Evolutionary conservation across 257 asterid species (phyloP), one percentile per base, ranked within the genome.

Genomic region (Leonotis leonurus): DNA sequence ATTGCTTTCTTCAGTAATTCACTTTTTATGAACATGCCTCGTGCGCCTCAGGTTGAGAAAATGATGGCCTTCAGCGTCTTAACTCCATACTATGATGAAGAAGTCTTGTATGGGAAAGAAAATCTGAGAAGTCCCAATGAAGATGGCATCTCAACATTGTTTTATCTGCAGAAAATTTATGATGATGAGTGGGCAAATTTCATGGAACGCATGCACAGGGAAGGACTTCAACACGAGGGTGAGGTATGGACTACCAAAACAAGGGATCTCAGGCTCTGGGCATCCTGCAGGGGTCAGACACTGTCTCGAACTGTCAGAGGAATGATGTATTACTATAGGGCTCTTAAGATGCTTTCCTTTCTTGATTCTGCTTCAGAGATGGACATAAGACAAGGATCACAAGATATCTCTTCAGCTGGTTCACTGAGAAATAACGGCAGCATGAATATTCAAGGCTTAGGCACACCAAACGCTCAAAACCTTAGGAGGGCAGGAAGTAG

Each of bases 271-370:
- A 82, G 98, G 69, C 81, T 58, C 21, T 91, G 98, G 98, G 98
- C 98, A 27, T 91, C 98, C n/a, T 86, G 86, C 75, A 86, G 98
- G 73, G 98, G 98, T 33, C 98, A 91, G 73, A 91, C 98, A 39
- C 77, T 91, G 26, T 82, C 96, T 9, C 89, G 98, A 45, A 91
- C 98, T 6, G 93, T 91, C 56, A 81, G 96, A 70, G 98, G 98
- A 65, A 91, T 91, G 98, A 91, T 91, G 98, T 88, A 91, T 71
- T 88, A 91, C 67, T 78, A 88, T 77, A 65, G 91, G 77, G 98
- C 98, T 62, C 85, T 91, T n/a, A 80, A 84, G 72, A 86, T 91
- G 96, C 94, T 91, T 45, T 76, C 98, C 3, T 91, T 84, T 83
- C 94, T 91, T 29, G 98, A 91, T 65, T 59, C 86, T 60, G 96